Base-by-base conservation (phyloP, 2,329 filamentous ascomycete genomes). In the Emergomyces africanus region DNA sequence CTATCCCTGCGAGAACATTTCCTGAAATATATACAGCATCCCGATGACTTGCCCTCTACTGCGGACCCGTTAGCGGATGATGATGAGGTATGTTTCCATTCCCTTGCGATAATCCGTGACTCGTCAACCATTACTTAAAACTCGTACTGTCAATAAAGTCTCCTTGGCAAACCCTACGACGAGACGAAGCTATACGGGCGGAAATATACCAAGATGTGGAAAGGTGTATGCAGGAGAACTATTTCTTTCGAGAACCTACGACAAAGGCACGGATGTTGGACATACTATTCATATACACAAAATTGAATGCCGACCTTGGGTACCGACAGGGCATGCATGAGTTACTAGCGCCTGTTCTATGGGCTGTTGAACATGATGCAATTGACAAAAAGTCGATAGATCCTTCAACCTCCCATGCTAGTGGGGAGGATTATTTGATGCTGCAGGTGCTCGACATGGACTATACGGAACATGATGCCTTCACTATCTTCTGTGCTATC, bases 271-370 rank as follows among this genome's bases (percentile, higher is more conserved):
- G 89, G 72, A 85, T 99, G 66, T 76, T 95, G 37, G 89, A 99
- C 69, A 85, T 96, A 37, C 78, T 99, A 39, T 99, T 97, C 72
- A 82, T 99, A 64, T 97, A 91, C 74, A 94, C 90, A 75, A 97
- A 96, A 72, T 81, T 95, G 57, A 89, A 97, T 68, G 89, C 89
- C 1, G 84, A 87, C 65, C 81, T 90, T 58, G 90, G 90, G 18
- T 99, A 99, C 70, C 84, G 94, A n/a, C 94, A 99, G 75, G 94
- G 94, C 12, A 99, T 99, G 92, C 94, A 99, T 70, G 94, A 99
- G 74, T 78, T 99, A 49, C 79, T 97, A 15, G 94, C 94, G 0
- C 91, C 94, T 0, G 84, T 99, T 42, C 77, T 96, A 6, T 90
- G 90, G 80, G 88, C 90, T 1, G 77, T 97, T 5, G 84, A 91